Conservation (phyloP, 345 rosid genomes). For the Eucalyptus cloeziana region DNA sequence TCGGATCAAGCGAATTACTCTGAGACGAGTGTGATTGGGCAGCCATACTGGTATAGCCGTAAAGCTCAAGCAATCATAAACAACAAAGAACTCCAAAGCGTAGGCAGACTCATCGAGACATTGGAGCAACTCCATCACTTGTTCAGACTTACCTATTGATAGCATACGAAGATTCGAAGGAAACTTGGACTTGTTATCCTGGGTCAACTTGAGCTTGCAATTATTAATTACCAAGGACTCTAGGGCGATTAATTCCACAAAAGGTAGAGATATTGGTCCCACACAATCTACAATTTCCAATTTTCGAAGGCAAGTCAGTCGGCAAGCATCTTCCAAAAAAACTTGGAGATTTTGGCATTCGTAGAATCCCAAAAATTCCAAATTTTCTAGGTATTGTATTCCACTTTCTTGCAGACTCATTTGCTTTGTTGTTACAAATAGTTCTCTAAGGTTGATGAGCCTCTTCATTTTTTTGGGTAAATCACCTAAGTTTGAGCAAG, state of each 20-base stretch:
- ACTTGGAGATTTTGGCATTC: background rate
- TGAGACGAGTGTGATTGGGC: background rate
- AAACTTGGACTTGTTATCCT: background rate
- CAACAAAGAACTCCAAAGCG: background rate
- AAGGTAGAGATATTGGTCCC: background rate
- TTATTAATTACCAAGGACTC: fast-evolving
- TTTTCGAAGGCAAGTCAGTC: fast-evolving
- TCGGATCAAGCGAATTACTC: fast-evolving
- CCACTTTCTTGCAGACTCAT: background rate
- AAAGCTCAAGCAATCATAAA: fast-evolving
- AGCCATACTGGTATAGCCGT: background rate
- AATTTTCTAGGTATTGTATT: background rate
- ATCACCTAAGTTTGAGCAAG: fast-evolving
- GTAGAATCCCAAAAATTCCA: fast-evolving
- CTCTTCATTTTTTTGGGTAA: background rate
- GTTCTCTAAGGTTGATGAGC: fast-evolving
- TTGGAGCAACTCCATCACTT: background rate
- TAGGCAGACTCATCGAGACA: background rate
- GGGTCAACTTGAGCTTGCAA: background rate
- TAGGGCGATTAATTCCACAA: background rate
- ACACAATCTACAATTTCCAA: fast-evolving
- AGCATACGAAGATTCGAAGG: background rate
- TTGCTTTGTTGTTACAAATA: background rate
- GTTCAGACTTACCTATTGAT: fast-evolving
- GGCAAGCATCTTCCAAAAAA: background rate